Base-by-base conservation (phyloP, 179 eudicot species). In the Beta lomatogona region DNA sequence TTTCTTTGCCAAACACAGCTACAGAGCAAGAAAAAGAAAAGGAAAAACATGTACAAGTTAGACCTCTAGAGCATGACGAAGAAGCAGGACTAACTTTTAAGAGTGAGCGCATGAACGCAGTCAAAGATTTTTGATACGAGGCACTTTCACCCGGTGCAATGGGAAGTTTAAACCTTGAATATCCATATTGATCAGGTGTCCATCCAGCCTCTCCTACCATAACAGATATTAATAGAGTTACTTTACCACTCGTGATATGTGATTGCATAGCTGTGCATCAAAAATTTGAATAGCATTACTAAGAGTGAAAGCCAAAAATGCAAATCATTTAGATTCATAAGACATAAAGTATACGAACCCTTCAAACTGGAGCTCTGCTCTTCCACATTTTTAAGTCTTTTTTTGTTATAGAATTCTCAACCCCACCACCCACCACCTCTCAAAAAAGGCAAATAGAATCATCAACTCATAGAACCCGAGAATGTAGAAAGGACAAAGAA, bases 161-260 rank as follows among this genome's bases (percentile, higher is more conserved):
- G 31, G 89, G 60, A 63, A 82, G 81, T 76, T 89, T 92, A 83
- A 91, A 89, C 57, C 90, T 89, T 75, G 98, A 95, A 89, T 92
- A 91, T 77, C 99, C 99, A 83, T 88, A 95, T 83, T 95, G 99
- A 71, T 95, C 99, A 82, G 94, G 91, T 70, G 92, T 95, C 98
- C 97, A 95, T 28, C 99, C 99, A 76, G 99, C 99, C 86, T 92
- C 97, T 82, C 89, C 99, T 95, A 76, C 86, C 69, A 77, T 68
- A 5, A 76, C 57, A 57, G 67, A 50, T 25, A 28, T 21, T n/a
- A 16, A 21, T 21, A 57, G 50, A 22, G 44, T 82, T 54, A 81
- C 36, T 48, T 60, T 36, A 77, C 59, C 50, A n/a, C 13, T 22
- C 31, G 45, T 16, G 9, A 31, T 9, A 31, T 53, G 11, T 6